Base-by-base conservation (phyloP, 1,284 basidiomycete species). In the Sporisorium scitamineum region DNA sequence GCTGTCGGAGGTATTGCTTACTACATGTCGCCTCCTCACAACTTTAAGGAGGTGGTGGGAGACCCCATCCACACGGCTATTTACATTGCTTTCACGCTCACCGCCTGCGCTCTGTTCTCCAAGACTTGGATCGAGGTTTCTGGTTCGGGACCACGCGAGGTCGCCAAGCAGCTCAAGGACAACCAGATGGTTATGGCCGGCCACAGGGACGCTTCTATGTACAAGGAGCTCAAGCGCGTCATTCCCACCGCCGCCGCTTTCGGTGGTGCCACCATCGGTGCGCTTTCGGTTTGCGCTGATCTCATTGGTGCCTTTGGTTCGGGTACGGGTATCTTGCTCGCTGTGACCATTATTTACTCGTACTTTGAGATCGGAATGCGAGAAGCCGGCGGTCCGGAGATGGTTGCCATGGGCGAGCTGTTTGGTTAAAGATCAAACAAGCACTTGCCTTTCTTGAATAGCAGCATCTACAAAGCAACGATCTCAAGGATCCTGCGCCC, bases 41-140 rank as follows among this genome's bases (percentile, higher is more conserved):
- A 93, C 24, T 89, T 98, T 85, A 92, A 90, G 79, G 92, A 92
- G 66, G 93, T 93, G 9, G 87, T 97, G 65, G 87, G 92, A 57
- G 96, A 99, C 86, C 96, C 96, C 4, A 91, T 98, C 83, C 97
- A 99, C 88, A 96, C 94, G 0, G 88, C 90, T 39, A 88, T 97
- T 81, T 97, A 99, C 88, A 91, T 98, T 84, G 87, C 90, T 7
- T 98, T 98, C 88, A 97, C 96, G 87, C 89, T 96, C 69, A 91
- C 92, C 34, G 94, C 94, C 14, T 99, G 96, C 85, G 96, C 96
- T 14, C 89, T 98, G 80, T 98, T 99, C 89, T 95, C 93, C 86
- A 98, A 98, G 90, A 97, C 96, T 5, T 99, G 96, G 96, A 98
- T 99, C 82, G 96, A 98, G 84, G 94, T 98, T 41, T 97, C 94